phyloP scores from a whole-genome alignment of 495 filamentous ascomycete genomes.

The Penicillium pulvis region DNA sequence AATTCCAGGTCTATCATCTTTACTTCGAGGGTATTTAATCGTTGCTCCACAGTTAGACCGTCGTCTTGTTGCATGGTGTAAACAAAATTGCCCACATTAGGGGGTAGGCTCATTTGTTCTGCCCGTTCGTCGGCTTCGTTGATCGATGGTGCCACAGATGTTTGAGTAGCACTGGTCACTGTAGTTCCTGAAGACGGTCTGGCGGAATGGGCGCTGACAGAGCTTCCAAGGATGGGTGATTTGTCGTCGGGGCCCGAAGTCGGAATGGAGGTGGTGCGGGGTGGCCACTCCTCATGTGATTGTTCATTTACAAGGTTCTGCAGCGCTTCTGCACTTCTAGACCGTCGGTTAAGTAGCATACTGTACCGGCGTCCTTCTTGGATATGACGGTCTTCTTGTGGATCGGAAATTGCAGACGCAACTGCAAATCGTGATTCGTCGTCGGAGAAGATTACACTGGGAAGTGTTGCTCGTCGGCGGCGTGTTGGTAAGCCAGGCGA shows the following conservation, averaged over 20 bases:
- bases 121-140: constrained; percentile 18
- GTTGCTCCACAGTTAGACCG: constrained; percentile 50
- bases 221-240: constrained; percentile 24
- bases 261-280: constrained; percentile 29
- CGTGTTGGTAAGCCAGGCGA: constrained; percentile 23
- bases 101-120: constrained; percentile 33
- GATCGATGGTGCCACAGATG: constrained; percentile 27
- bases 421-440: constrained; percentile 41
- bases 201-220: constrained; percentile 30
- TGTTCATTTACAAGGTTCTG: constrained; percentile 26
- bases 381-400: constrained; percentile 24
- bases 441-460: constrained; percentile 47
- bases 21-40: constrained; percentile 54
- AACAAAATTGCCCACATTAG: constrained; percentile 46
- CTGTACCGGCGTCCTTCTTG: constrained; percentile 23
- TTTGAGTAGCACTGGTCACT: constrained; percentile 33
- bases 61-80: constrained; percentile 50
- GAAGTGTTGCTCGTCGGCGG: constrained; percentile 45
- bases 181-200: constrained; percentile 36
- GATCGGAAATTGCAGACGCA: constrained; percentile 29
- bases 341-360: constrained; percentile 30
- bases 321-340: constrained; percentile 36
- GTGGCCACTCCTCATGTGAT: constrained; percentile 24
- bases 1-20: constrained; percentile 59
- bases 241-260: constrained; percentile 29